These are phyloP conservation scores for Verbascum thapsus DNA, from an alignment of 257 asterid genomes.

Conservation along the genomic window DNA sequence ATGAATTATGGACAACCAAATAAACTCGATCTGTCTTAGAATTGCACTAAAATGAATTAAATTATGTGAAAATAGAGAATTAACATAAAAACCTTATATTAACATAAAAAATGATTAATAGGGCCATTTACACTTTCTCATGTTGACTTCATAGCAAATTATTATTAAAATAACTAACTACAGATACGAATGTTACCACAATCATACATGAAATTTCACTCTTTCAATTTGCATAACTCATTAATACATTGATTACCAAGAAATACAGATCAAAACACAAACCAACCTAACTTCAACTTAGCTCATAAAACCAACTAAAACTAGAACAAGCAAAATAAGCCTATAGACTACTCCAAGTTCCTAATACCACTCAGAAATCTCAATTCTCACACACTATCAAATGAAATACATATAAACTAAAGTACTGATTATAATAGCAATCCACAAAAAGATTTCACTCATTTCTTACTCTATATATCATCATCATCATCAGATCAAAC, in stretches of 20 bases:
- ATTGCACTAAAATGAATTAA: background rate
- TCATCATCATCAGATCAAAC: constrained; percentile 36
- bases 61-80: no score
- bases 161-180: background rate
- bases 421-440: constrained; percentile 7
- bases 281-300: no score
- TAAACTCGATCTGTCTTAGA: no score
- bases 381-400: constrained; percentile 27
- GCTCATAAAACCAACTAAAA: constrained; percentile 33
- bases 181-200: background rate
- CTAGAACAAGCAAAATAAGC: background rate
- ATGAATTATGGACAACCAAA: no score
- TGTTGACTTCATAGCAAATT: background rate
- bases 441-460: constrained; percentile 4
- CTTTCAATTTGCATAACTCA: constrained; percentile 27
- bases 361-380: constrained; percentile 27
- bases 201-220: constrained; percentile 22
- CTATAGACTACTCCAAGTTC: constrained; percentile 9
- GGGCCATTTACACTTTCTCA: background rate
- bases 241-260: constrained; percentile 14
- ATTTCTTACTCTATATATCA: constrained; percentile 15
- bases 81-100: background rate
- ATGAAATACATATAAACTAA: background rate
- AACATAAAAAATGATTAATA: no score
- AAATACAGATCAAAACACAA: background rate